Base-by-base conservation (phyloP, 2,329 filamentous ascomycete species). In the Dactylonectria estremocensis region DNA sequence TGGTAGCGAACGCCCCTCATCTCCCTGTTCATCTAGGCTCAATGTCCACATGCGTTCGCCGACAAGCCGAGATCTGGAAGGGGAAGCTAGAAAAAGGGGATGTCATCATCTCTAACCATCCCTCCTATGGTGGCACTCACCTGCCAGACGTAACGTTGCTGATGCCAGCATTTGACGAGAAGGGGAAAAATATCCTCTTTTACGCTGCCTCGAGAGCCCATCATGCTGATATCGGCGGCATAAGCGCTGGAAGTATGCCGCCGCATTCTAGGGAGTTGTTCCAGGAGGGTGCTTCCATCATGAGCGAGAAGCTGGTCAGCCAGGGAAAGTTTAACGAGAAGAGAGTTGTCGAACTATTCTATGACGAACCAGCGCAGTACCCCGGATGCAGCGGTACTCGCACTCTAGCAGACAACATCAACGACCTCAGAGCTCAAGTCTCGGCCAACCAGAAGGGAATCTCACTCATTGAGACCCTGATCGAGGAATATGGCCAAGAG, bases 391-490 rank as follows among this genome's bases (percentile, higher is more conserved):
- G 90, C 62, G 93, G 93, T 2, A 95, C 93, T 1, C 85, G 93
- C 49, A 95, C 92, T 78, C 83, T 96, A 1, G 91, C 89, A 13
- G 93, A 96, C 77, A 95, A 95, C 74, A 85, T 96, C 69, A 95
- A 94, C 53, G 93, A 96, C 76, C 82, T 96, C 22, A 94, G 95
- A 78, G 93, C 93, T 0, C 93, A 95, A 77, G 91, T 95, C 4
- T 93, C 93, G 0, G 93, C 93, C 1, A 96, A 96, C 75, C 92
- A 94, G 74, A 95, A 95, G 72, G 93, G 93, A 1, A 95, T 96
- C 70, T 92, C 90, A n/a, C 83, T 96, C 22, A 95, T 96, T 69
- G 89, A 89, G 62, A 86, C 88, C 0, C 82, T 96, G 2, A 95
- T 96, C 70, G 87, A 88, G 18, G 93, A 96, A 74, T 95, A 95